These are phyloP conservation scores for Colletotrichum coccodes DNA, from an alignment of 2,329 filamentous ascomycete genomes.

Conservation along the genomic window DNA sequence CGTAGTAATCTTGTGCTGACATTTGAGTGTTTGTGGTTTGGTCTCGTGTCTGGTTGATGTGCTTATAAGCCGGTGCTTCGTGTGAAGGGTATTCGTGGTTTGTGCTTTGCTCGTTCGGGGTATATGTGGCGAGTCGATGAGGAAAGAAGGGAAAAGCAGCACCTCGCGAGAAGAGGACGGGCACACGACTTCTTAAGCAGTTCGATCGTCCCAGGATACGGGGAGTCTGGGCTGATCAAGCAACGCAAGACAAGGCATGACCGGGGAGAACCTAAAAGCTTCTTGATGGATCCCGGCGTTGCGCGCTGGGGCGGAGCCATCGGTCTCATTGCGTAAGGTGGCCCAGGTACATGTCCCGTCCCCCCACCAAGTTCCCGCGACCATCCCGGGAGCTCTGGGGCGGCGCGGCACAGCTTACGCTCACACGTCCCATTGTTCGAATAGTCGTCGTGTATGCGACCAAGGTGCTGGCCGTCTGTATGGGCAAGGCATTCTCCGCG, in stretches of 20 bases:
- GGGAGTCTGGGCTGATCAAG: not conserved
- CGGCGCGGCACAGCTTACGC: no score
- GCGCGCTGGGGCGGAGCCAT: slow-evolving; percentile 25
- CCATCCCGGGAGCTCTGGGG: no score
- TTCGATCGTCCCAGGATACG: not conserved
- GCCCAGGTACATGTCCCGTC: not conserved
- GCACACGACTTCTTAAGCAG: slow-evolving; percentile 11
- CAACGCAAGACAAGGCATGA: slow-evolving; percentile 2
- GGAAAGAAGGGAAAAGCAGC: not conserved
- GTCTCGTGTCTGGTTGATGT: not conserved
- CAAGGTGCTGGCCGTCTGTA: no score
- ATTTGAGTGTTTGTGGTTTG: slow-evolving; percentile 10
- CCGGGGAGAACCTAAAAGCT: slow-evolving; percentile 1
- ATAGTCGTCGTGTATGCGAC: no score
- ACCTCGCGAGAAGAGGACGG: not conserved
- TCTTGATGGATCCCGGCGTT: slow-evolving; percentile 12
- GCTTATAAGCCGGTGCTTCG: not conserved
- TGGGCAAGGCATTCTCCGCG: not conserved
- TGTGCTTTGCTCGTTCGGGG: not conserved
- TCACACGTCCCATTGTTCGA: no score
- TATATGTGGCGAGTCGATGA: not conserved
- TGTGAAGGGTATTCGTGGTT: not conserved
- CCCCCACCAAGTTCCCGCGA: not conserved
- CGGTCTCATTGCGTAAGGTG: not conserved
- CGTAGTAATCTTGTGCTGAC: slow-evolving; percentile 39